Evolutionary conservation across 2,329 filamentous ascomycete species (phyloP), one percentile per base, ranked within the genome.

Genomic region (Chrysosphaeria jannelii): DNA sequence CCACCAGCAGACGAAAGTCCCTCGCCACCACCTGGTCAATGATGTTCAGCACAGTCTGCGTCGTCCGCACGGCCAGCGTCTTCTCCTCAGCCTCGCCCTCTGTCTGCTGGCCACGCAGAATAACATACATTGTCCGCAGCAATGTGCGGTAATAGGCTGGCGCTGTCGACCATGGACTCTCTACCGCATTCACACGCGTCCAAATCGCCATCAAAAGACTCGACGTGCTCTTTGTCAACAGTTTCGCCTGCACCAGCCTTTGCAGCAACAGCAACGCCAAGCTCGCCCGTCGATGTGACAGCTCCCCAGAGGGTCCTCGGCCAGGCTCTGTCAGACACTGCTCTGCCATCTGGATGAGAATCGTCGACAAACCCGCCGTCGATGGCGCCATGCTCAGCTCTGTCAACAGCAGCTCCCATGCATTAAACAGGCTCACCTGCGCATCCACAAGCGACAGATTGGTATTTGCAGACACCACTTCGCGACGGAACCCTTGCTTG

Each of bases 401-500:
- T 23, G 85, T 54, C 9, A 81, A 60, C 6, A 97, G 53, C 28
- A 75, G 66, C 40, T 88, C 79, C 76, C 81, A 93, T 26, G 75
- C 71, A 34, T 75, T 65, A 31, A 91, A 69, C 10, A 97, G 58
- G 20, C 64, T 59, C 32, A 85, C 67, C 47, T 97, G 78, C 13
- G 81, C 74, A 40, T 93, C 78, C 16, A 97, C 76, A 16, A 90
- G 51, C 13, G 79, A 89, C 24, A 97, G 43, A 41, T 97, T 93
- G 30, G 70, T 50, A 41, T 97, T 97, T 20, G 81, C 85, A 29
- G 65, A 64, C 35, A 67, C 60, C 44, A 97, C 68, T 39, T 97
- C 85, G 23, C 60, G 57, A 30, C 59, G 57, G 44, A 89, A 89
- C 0, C 79, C 79, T 12, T 24, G 25, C 27, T 20, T 26, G 20